Conservation (phyloP, 2,329 filamentous ascomycete genomes). For the Epichloe scottii region DNA sequence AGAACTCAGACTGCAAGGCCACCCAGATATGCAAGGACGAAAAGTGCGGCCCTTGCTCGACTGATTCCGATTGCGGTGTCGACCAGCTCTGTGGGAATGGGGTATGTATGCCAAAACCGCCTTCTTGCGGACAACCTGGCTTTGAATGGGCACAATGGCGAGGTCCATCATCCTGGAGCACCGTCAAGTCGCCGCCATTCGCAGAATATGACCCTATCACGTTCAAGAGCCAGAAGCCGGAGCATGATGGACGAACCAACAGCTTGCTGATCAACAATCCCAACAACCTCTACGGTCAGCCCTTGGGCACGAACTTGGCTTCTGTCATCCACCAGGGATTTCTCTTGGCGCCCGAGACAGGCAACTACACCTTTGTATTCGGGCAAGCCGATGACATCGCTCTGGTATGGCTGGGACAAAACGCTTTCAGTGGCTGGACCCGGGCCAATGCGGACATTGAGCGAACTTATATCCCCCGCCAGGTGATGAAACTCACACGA, state of each 20-base stretch:
- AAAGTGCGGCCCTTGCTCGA: constrained; percentile 6
- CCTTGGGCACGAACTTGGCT: constrained; percentile 4
- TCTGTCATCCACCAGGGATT: constrained; percentile 8
- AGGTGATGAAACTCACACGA: constrained; percentile 6
- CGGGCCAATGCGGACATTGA: constrained; percentile 8
- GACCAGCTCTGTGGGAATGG: constrained; percentile 5
- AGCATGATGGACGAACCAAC: constrained; percentile 6
- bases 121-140: constrained; percentile 7
- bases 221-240: constrained; percentile 4
- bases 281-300: constrained; percentile 3
- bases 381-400: constrained; percentile 9
- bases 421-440: constrained; percentile 7
- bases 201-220: constrained; percentile 6
- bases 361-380: constrained; percentile 7
- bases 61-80: constrained; percentile 3
- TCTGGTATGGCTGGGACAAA: constrained; percentile 6
- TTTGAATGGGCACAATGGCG: constrained; percentile 9
- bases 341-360: constrained; percentile 7
- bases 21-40: constrained; percentile 6
- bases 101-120: constrained; percentile 6
- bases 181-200: constrained; percentile 8
- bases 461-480: constrained; percentile 8
- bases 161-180: constrained; percentile 5
- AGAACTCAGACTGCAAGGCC: constrained; percentile 7
- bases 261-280: constrained; percentile 5